Evolutionary conservation across 495 filamentous ascomycete genomes (phyloP).

Genomic region (Friedmanniomyces simplex): DNA sequence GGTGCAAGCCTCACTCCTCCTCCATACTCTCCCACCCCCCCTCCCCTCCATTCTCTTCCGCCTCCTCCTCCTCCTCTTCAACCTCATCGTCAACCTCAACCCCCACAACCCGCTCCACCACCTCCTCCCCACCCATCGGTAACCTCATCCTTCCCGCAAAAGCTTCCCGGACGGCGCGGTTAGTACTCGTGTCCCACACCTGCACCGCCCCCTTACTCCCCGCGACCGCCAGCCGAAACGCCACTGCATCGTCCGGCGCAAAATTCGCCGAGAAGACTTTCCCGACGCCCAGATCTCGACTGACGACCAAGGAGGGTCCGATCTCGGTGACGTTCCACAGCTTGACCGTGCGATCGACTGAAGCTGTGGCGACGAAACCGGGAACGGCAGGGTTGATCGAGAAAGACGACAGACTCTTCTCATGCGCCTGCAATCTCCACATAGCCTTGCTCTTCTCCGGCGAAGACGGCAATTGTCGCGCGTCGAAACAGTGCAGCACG

Average conservation of each 20-base stretch:
- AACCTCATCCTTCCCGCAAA: slow-evolving; percentile 65
- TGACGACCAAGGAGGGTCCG: slow-evolving; percentile 64
- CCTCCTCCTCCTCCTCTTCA: slow-evolving; percentile 41
- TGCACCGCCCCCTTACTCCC: slow-evolving; percentile 91
- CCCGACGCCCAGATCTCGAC: slow-evolving; percentile 81
- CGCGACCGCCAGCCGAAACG: slow-evolving; percentile 82
- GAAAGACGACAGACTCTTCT: slow-evolving; percentile 87
- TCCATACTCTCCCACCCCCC: slow-evolving; percentile 88
- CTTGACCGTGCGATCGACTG: slow-evolving; percentile 88
- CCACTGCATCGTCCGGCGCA: slow-evolving; percentile 78
- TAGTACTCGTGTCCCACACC: slow-evolving; percentile 95
- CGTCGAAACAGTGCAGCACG: slow-evolving; percentile 78
- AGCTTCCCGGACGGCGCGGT: slow-evolving; percentile 72
- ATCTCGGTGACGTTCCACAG: slow-evolving; percentile 82
- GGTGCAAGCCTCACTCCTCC: slow-evolving; percentile 38
- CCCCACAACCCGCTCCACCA: slow-evolving; percentile 67
- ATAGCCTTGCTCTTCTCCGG: slow-evolving; percentile 68
- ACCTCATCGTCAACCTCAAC: slow-evolving; percentile 51
- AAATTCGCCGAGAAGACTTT: slow-evolving; percentile 88
- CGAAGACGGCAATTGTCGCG: slow-evolving; percentile 54
- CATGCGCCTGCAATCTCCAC: slow-evolving; percentile 92
- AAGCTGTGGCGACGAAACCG: slow-evolving; percentile 85
- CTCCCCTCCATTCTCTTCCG: slow-evolving; percentile 32
- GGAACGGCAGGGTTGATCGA: slow-evolving; percentile 83
- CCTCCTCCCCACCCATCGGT: slow-evolving; percentile 41